A percentile compares a stretch with the other conserved stretches of the same genome.
These are phyloP conservation scores for Francoa sonchifolia DNA, from an alignment of 441 rosid species.

Conservation along the genomic window DNA sequence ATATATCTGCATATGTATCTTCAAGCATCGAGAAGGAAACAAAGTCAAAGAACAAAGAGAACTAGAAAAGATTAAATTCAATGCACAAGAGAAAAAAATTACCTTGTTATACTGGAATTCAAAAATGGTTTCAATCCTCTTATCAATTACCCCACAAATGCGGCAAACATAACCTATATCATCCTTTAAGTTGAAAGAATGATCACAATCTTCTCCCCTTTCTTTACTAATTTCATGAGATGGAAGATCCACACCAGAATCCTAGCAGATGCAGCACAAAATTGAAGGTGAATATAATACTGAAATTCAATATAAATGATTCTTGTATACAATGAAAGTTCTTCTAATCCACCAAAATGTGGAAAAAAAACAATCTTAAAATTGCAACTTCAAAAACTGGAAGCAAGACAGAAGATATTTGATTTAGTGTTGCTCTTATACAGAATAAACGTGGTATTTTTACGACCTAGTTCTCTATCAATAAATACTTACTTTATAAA, in stretches of 20 bases:
- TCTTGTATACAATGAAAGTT: not conserved
- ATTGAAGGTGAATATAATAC: conserved; percentile 9
- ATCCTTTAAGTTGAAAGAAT: conserved; percentile 54
- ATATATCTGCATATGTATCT: not conserved
- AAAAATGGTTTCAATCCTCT: conserved; percentile 54
- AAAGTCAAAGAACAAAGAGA: not conserved
- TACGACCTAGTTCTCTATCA: no score
- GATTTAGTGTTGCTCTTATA: no score
- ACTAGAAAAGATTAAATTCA: not conserved
- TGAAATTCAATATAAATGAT: conserved; percentile 3
- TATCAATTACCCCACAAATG: conserved; percentile 52
- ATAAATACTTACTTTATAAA: no score
- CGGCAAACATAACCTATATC: conserved; percentile 82
- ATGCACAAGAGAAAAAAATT: conserved; percentile 8
- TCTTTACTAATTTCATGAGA: conserved; percentile 25
- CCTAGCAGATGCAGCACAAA: conserved; percentile 29
- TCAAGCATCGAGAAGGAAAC: not conserved
- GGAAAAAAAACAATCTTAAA: no score
- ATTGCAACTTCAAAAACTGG: no score
- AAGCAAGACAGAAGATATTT: no score
- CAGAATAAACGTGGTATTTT: no score
- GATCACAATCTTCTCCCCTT: conserved; percentile 52
- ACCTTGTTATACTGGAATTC: conserved; percentile 69
- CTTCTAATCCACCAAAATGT: no score
- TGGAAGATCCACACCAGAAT: conserved; percentile 29